phyloP scores from a whole-genome alignment of 352 stramenopile species.

The Phytophthora pseudosyringae region DNA sequence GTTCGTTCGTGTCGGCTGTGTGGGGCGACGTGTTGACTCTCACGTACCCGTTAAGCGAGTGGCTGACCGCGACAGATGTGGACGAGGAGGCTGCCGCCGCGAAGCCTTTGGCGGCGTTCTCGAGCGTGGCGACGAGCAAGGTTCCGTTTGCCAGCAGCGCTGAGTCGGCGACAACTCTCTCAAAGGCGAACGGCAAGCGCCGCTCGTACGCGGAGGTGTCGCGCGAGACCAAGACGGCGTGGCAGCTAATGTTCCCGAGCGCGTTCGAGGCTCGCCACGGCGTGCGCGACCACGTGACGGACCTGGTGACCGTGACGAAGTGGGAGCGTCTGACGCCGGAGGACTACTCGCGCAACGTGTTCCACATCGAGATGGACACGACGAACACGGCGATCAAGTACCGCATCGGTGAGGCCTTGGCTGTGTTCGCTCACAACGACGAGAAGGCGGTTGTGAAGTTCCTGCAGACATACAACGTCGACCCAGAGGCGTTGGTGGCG shows the following conservation, averaged over 20 bases:
- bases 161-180: slow-evolving; percentile 22
- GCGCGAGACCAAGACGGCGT: slow-evolving; percentile 65
- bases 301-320: slow-evolving; percentile 76
- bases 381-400: slow-evolving; percentile 83
- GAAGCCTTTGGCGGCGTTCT: slow-evolving; percentile 32
- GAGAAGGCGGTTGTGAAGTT: slow-evolving; percentile 77
- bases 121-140: slow-evolving; percentile 60
- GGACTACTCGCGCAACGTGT: slow-evolving; percentile 88
- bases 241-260: slow-evolving; percentile 73
- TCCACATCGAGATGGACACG: slow-evolving; percentile 90
- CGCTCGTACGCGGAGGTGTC: slow-evolving; percentile 50
- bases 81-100: slow-evolving; percentile 20
- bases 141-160: slow-evolving; percentile 35
- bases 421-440: slow-evolving; percentile 87
- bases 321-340: slow-evolving; percentile 80
- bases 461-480: slow-evolving; percentile 67
- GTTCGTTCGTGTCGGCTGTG: slow-evolving; percentile 62
- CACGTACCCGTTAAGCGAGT: slow-evolving; percentile 55
- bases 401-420: slow-evolving; percentile 83
- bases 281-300: slow-evolving; percentile 75
- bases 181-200: slow-evolving; percentile 45
- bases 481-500: slow-evolving; percentile 71
- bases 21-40: slow-evolving; percentile 66
- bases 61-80: slow-evolving; percentile 39
- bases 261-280: slow-evolving; percentile 55